A percentile compares a stretch with the other conserved stretches of the same genome.
Conservation (phyloP, 129 eudicot species). For the Helichrysum umbraculigerum region DNA sequence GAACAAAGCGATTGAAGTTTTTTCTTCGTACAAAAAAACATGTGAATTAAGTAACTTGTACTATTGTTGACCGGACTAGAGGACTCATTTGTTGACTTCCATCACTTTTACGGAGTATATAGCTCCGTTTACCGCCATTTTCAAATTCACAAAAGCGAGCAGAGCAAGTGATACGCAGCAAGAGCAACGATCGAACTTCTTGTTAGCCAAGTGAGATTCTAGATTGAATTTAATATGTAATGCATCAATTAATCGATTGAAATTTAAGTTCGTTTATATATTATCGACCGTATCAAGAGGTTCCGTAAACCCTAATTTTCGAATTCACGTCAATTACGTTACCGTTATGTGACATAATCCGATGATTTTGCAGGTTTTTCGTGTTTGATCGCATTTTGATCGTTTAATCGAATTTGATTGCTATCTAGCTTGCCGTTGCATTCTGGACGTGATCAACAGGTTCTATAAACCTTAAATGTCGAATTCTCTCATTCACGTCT, state of each 20-base stretch:
- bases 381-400: background rate
- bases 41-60: too few relatives aligned
- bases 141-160: background rate
- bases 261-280: background rate
- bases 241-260: background rate
- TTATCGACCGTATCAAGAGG: constrained; percentile 1
- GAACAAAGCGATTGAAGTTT: too few relatives aligned
- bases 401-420: background rate
- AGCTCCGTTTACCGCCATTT: background rate
- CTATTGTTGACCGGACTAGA: background rate
- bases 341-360: background rate
- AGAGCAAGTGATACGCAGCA: background rate
- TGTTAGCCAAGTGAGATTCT: background rate
- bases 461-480: background rate
- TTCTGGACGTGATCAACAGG: background rate
- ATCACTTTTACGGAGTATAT: background rate
- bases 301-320: constrained; percentile 15
- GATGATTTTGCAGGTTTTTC: background rate
- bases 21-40: too few relatives aligned
- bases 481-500: background rate
- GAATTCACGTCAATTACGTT: background rate
- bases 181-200: background rate
- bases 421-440: background rate
- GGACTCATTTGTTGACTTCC: constrained; percentile 10
- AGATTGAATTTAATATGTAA: background rate